Percentiles rank a stretch among this genome's conserved stretches.
Evolutionary conservation across 768 basidiomycete genomes (phyloP).

Genomic region (Agaricus subrufescens): DNA sequence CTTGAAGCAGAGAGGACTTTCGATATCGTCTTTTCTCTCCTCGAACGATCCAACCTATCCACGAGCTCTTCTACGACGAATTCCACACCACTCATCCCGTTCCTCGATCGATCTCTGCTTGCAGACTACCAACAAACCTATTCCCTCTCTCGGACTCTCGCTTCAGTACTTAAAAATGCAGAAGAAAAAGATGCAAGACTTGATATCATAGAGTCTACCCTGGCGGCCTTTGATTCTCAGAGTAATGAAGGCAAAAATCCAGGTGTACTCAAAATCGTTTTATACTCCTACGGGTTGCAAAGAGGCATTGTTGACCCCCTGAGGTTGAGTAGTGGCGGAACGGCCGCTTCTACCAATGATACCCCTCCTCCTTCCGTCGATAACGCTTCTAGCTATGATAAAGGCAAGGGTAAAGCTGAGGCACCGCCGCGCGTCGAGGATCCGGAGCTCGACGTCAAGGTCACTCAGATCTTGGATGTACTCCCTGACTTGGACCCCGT

Average conservation of each 20-base stretch:
- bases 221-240: conserved; percentile 35
- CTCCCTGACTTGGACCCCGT: conserved; percentile 54
- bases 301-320: conserved; percentile 30
- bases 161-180: conserved; percentile 36
- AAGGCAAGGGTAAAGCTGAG: conserved; percentile 41
- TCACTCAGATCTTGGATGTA: conserved; percentile 72
- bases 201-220: conserved; percentile 48
- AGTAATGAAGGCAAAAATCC: conserved; percentile 28
- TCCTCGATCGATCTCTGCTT: conserved; percentile 63
- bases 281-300: conserved; percentile 55
- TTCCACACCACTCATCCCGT: conserved; percentile 36
- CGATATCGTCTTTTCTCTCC: conserved; percentile 53
- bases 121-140: conserved; percentile 72
- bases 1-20: conserved; percentile 49
- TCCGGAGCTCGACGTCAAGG: conserved; percentile 48
- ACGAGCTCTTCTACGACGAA: conserved; percentile 20
- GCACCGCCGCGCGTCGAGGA: conserved; percentile 23
- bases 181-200: conserved; percentile 54
- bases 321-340: neutral
- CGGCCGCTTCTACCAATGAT: neutral
- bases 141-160: conserved; percentile 47
- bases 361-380: neutral
- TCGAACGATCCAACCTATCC: conserved; percentile 36
- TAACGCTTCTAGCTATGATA: conserved; percentile 9
- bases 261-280: conserved; percentile 57